Base-by-base conservation (phyloP, 768 basidiomycete genomes). In the Tylopilus balloui region DNA sequence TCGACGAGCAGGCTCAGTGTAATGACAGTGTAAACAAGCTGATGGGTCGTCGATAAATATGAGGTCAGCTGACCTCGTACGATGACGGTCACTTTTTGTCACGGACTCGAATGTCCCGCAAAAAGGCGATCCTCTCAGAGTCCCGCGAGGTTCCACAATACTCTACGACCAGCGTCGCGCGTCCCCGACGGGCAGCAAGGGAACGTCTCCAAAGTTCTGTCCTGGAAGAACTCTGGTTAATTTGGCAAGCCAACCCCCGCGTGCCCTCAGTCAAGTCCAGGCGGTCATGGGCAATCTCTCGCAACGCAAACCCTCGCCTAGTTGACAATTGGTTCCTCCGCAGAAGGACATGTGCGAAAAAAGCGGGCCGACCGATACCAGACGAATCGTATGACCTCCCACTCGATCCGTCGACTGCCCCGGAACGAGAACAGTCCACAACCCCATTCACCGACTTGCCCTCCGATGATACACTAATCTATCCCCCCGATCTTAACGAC, bases 181-280 rank as follows among this genome's bases (percentile, higher is more conserved):
- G 48, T 21, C 50, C 27, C 29, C 32, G 28, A 21, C 59, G 39
- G 19, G 35, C 21, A 6, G 21, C 12, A 12, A 51, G 44, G 37
- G 59, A 62, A 17, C 47, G 40, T 40, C 56, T 62, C 36, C 2
- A 31, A 15, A n/a, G 13, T 17, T 47, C 48, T 1, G 38, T 53
- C 34, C 50, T 65, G 17, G 25, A 47, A 35, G 65, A 66, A 15
- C 67, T 66, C 20, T 65, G 62, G 63, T 56, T 46, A 4, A 66
- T 66, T 34, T 66, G 67, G 65, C 56, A 28, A 34, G 42, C 51
- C 8, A 42, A 69, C 44, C 63, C 56, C 9, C 65, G 67, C 34
- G 53, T 66, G 3, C 65, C 65, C 25, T 58, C 67, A 3, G 9
- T 65, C 28, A 48, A 43, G 23, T 66, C 67, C n/a, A 48, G 65